These are phyloP conservation scores for Monosporozyma siamensis DNA, from an alignment of 805 yeast genomes.

Conservation along the genomic window DNA sequence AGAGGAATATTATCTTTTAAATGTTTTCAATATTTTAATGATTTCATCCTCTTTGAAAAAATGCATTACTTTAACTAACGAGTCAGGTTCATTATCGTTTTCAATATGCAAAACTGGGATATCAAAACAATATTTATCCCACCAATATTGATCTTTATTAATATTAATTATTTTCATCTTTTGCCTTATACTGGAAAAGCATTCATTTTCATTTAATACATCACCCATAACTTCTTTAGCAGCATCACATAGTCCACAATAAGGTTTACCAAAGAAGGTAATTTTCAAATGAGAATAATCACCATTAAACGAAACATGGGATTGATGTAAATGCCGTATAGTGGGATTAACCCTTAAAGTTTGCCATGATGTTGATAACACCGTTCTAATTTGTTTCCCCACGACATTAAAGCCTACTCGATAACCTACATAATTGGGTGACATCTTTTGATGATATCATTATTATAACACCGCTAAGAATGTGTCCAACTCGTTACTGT, in stretches of 20 bases:
- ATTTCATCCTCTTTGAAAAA: constrained; percentile 48
- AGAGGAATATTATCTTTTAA: constrained; percentile 2
- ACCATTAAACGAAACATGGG: not conserved
- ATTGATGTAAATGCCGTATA: constrained; percentile 1
- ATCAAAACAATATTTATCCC: constrained; percentile 65
- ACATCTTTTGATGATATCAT: no score
- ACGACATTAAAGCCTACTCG: not conserved
- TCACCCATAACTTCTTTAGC: constrained; percentile 45
- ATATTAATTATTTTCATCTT: constrained; percentile 42
- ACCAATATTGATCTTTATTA: constrained; percentile 53
- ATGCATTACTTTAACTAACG: constrained; percentile 59
- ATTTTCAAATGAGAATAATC: constrained; percentile 24
- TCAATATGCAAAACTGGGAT: constrained; percentile 71
- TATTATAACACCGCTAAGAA: no score
- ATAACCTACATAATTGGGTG: no score
- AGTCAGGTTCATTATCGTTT: constrained; percentile 32
- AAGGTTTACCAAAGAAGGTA: constrained; percentile 59
- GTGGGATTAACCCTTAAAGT: not conserved
- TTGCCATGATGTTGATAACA: not conserved
- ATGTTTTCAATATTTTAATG: constrained; percentile 37
- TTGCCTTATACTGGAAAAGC: constrained; percentile 8
- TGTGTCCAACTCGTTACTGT: no score
- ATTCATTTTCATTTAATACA: constrained; percentile 27
- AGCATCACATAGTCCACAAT: constrained; percentile 59
- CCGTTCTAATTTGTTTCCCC: not conserved